Percentiles rank a stretch among this genome's conserved stretches.
Evolutionary conservation across 108 stramenopile genomes (phyloP).

Genomic region (Cylindrotheca closterium): DNA sequence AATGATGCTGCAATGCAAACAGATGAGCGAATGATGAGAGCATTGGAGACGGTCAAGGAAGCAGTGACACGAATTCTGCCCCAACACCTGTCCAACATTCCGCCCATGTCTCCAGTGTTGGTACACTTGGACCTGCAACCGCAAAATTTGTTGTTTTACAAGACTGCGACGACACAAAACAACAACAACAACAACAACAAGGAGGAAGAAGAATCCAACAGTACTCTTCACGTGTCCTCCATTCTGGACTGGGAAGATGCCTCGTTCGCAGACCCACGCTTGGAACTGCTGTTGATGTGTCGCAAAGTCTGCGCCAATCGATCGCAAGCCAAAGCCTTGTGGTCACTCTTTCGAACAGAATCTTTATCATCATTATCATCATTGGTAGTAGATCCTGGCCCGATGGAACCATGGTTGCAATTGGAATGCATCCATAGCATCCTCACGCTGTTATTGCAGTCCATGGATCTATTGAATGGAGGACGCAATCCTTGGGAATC

Average conservation of each 20-base stretch:
- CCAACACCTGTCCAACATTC: not conserved
- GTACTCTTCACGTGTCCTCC: conserved; percentile 28
- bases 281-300: conserved; percentile 74
- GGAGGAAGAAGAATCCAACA: not conserved
- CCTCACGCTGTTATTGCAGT: conserved; percentile 61
- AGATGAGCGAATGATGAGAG: conserved; percentile 1
- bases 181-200: conserved; percentile 1
- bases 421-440: conserved; percentile 77
- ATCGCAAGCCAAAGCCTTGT: conserved; percentile 61
- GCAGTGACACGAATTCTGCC: conserved; percentile 15
- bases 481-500: conserved; percentile 85
- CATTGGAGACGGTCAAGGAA: not conserved
- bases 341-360: conserved; percentile 41
- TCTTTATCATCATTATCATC: not conserved
- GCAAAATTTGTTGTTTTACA: conserved; percentile 72
- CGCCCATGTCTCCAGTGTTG: conserved; percentile 48
- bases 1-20: not conserved
- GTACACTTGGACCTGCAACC: conserved; percentile 89
- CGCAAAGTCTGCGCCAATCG: conserved; percentile 80
- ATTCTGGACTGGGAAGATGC: conserved; percentile 91
- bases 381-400: conserved; percentile 38
- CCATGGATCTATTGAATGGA: conserved; percentile 50
- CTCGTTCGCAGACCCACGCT: conserved; percentile 76
- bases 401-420: conserved; percentile 78
- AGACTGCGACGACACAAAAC: no score